A percentile compares a stretch with the other conserved stretches of the same genome.
Conservation (phyloP, 768 basidiomycete genomes). For the Trametes cingulata region DNA sequence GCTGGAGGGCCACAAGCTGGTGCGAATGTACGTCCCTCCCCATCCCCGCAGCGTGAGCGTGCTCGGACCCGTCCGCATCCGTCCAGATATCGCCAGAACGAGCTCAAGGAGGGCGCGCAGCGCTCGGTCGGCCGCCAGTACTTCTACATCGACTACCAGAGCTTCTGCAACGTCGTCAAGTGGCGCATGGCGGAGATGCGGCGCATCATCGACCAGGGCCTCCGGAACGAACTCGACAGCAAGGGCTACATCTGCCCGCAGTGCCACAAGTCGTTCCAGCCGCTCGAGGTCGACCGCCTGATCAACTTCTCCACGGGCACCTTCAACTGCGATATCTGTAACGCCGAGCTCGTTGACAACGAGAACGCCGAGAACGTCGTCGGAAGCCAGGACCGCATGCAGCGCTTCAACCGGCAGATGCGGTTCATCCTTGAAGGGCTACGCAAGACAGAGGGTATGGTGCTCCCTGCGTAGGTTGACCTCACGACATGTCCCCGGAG, state of each 20-base stretch:
- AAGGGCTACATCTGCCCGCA: conserved; percentile 96
- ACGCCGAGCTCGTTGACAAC: conserved; percentile 85
- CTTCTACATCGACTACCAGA: conserved; percentile 95
- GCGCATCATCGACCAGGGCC: conserved; percentile 81
- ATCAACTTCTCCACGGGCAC: conserved; percentile 67
- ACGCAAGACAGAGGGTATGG: conserved; percentile 86
- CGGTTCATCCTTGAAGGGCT: conserved; percentile 84
- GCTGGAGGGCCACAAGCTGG: conserved; percentile 73
- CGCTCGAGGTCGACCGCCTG: conserved; percentile 82
- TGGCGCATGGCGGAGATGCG: conserved; percentile 96
- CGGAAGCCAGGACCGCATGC: conserved; percentile 93
- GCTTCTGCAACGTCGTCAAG: conserved; percentile 96
- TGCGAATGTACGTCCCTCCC: conserved; percentile 62
- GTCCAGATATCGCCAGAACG: conserved; percentile 82
- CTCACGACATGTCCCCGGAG: neutral
- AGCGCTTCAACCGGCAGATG: conserved; percentile 91
- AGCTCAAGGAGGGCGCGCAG: conserved; percentile 87
- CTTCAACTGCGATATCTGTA: conserved; percentile 88
- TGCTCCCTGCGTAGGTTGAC: conserved; percentile 73
- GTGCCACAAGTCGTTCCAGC: conserved; percentile 81
- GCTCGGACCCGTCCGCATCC: neutral
- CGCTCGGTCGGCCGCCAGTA: conserved; percentile 88
- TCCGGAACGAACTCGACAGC: conserved; percentile 93
- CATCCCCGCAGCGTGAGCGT: neutral
- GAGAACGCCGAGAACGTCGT: conserved; percentile 84